These are phyloP conservation scores for Pilatotrama ljubarskyi DNA, from an alignment of 768 basidiomycete genomes.

Conservation along the genomic window DNA sequence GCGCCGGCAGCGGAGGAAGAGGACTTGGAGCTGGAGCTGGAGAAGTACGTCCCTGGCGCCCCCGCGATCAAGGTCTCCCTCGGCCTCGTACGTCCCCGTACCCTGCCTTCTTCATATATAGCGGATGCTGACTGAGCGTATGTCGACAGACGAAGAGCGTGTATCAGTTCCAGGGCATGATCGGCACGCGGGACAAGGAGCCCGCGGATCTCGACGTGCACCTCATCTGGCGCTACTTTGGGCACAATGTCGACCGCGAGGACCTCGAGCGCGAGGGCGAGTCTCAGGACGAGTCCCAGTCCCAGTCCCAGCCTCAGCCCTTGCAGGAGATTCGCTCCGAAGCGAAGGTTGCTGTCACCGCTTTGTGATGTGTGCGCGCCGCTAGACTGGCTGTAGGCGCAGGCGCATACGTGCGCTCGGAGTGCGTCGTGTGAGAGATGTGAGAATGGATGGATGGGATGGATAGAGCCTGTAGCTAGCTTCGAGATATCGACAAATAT, in stretches of 20 bases:
- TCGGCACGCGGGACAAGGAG: constrained; percentile 46
- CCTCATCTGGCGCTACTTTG: constrained; percentile 42
- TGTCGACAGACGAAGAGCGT: constrained; percentile 40
- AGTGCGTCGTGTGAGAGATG: no score
- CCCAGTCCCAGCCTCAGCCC: neutral
- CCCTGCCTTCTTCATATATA: neutral
- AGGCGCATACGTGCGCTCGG: no score
- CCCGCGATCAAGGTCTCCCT: constrained; percentile 66
- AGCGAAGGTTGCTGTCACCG: no score
- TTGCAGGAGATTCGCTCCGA: no score
- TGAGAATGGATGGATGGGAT: no score
- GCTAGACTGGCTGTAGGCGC: no score
- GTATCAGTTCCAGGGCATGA: constrained; percentile 46
- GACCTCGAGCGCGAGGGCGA: constrained; percentile 9
- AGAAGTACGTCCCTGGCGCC: constrained; percentile 45
- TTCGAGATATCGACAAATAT: no score
- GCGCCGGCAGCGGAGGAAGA: neutral
- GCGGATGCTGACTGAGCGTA: neutral
- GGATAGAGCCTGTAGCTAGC: no score
- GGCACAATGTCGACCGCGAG: constrained; percentile 11
- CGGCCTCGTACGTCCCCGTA: constrained; percentile 46
- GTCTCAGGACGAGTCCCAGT: neutral
- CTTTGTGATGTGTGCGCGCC: no score
- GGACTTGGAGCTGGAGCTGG: constrained; percentile 38
- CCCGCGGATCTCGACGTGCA: constrained; percentile 50